Conservation (phyloP, 2,329 filamentous ascomycete species). For the Acrocalymma vagum region DNA sequence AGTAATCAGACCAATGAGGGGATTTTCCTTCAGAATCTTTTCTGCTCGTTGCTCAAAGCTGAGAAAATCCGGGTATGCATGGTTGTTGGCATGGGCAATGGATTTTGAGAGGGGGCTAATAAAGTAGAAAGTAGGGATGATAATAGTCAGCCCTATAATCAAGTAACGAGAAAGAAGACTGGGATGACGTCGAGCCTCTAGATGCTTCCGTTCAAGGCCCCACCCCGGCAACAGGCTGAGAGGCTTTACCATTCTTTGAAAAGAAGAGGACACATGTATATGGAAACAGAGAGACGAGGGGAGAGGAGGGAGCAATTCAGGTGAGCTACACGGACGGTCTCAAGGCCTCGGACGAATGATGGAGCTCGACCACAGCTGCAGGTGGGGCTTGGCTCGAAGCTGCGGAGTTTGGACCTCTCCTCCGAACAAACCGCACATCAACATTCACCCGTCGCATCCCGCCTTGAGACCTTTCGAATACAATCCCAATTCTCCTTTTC, state of each 20-base stretch:
- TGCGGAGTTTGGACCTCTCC: constrained; percentile 25
- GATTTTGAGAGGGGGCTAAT: constrained; percentile 7
- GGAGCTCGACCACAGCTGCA: not conserved
- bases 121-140: constrained; percentile 11
- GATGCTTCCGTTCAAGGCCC: constrained; percentile 3
- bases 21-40: constrained; percentile 47
- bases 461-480: not conserved
- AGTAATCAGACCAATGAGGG: constrained; percentile 48
- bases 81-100: too few relatives aligned
- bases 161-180: too few relatives aligned
- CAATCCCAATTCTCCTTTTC: constrained; percentile 11
- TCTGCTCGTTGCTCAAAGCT: constrained; percentile 41
- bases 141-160: too few relatives aligned
- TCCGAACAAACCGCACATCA: constrained; percentile 16
- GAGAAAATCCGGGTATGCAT: too few relatives aligned
- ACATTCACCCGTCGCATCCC: constrained; percentile 2
- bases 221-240: too few relatives aligned
- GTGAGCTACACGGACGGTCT: too few relatives aligned
- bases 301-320: not conserved
- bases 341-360: constrained; percentile 2
- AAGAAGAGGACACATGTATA: too few relatives aligned
- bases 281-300: not conserved
- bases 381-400: constrained; percentile 12
- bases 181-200: constrained; percentile 9
- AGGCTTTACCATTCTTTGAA: constrained; percentile 17